Base-by-base conservation (phyloP, 805 yeast genomes). In the Kodamaea sagamina region DNA sequence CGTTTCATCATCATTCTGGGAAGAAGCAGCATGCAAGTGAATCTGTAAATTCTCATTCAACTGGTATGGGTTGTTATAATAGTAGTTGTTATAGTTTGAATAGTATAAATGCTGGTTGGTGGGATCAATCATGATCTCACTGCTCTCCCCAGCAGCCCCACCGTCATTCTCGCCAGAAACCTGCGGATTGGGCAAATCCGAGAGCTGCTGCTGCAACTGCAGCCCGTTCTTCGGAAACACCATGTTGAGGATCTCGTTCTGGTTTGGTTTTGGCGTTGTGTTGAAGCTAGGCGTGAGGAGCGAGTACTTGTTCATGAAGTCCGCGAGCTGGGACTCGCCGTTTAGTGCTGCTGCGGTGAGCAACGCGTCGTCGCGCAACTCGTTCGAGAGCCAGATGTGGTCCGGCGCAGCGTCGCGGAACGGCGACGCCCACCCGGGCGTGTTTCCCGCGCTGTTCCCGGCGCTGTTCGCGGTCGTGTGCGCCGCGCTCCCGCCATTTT, bases 341-440 rank as follows among this genome's bases (percentile, higher is more conserved):
- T 77, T 77, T 38, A 53, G 78, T 0, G 90, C 89, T 4, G 87
- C 83, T 0, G 89, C 89, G 0, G 89, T 82, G 47, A 84, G 63
- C 19, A 84, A 62, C 0, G 89, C 89, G 52, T 84, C 89, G 49
- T 82, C 88, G 40, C 85, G 59, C 36, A 84, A 66, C 54, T 84
- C 90, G 43, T 77, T 80, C 11, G 89, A 81, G 16, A 84, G 68
- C 89, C 89, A 84, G 50, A 82, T 79, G 43, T 77, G 77, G 41
- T 80, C 83, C 27, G 68, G 66, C 4, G 62, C 53, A 37, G 52
- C 42, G 2, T 21, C 39, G 4, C 32, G 31, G 32, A 27, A 25
- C 15, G 32, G 37, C 24, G 36, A 19, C 11, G 29, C 35, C 26
- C 38, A 15, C 24, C 35, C 27, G 17, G 42, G 38, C 7, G 36